phyloP scores from a whole-genome alignment of 768 basidiomycete genomes.

The Suillus bovinus region DNA sequence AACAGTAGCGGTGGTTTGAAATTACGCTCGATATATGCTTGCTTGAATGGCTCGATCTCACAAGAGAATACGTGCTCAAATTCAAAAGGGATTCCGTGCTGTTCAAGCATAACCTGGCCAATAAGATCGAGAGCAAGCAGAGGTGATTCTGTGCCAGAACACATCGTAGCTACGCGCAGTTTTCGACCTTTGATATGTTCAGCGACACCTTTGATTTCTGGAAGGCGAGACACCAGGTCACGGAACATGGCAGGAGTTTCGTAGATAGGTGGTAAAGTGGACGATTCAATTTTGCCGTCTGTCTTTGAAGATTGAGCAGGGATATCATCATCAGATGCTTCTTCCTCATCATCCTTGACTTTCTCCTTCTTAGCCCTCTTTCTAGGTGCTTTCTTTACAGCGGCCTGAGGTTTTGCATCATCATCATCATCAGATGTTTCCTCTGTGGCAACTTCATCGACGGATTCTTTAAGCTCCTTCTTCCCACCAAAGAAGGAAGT shows the following conservation, averaged over 20 bases:
- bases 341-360: slow-evolving; percentile 36
- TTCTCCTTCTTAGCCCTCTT: slow-evolving; percentile 33
- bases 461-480: slow-evolving; percentile 21
- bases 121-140: slow-evolving; percentile 88
- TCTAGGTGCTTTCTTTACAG: slow-evolving; percentile 31
- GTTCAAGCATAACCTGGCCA: slow-evolving; percentile 69
- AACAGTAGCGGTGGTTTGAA: slow-evolving; percentile 92
- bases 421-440: slow-evolving; percentile 15
- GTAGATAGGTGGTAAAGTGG: slow-evolving; percentile 75
- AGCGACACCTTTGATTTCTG: slow-evolving; percentile 65
- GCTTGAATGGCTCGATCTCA: slow-evolving; percentile 97
- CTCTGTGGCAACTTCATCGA: slow-evolving; percentile 14
- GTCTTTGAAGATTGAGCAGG: slow-evolving; percentile 39
- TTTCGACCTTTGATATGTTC: slow-evolving; percentile 74
- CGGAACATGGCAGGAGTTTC: slow-evolving; percentile 72
- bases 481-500: slow-evolving; percentile 53
- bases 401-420: slow-evolving; percentile 26
- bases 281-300: slow-evolving; percentile 48
- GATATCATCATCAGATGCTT: slow-evolving; percentile 32
- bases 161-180: slow-evolving; percentile 95
- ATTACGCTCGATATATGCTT: slow-evolving; percentile 96
- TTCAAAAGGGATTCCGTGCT: slow-evolving; percentile 62
- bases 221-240: slow-evolving; percentile 67
- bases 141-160: slow-evolving; percentile 94
- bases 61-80: slow-evolving; percentile 95